Conservation (phyloP, 2,329 filamentous ascomycete genomes). For the Nannizziopsis arthrosporioides region DNA sequence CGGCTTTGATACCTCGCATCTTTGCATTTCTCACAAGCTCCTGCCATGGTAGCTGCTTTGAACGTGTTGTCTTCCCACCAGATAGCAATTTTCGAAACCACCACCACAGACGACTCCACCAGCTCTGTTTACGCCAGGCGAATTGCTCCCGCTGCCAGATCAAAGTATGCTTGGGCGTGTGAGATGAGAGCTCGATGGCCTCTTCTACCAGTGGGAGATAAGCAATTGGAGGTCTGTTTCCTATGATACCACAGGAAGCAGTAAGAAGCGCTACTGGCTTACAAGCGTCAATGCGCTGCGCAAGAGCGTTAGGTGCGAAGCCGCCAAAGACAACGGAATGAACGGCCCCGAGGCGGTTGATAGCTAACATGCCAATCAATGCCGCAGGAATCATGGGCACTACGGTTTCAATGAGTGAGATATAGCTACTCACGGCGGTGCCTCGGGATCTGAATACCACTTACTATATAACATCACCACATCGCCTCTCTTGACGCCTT, state of each 20-base stretch:
- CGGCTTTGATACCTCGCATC: slow-evolving; percentile 55
- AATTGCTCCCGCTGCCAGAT: slow-evolving; percentile 75
- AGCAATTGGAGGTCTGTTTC: slow-evolving; percentile 60
- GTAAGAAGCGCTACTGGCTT: slow-evolving; percentile 67
- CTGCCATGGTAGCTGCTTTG: slow-evolving; percentile 69
- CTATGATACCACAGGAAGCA: slow-evolving; percentile 85
- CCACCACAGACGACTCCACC: no score
- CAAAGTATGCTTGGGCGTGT: slow-evolving; percentile 61
- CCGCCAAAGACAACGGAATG: slow-evolving; percentile 90
- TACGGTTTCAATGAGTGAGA: slow-evolving; percentile 24
- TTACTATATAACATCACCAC: slow-evolving; percentile 80
- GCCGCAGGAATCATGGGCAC: slow-evolving; percentile 94
- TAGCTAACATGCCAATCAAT: slow-evolving; percentile 69
- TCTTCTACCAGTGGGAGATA: slow-evolving; percentile 68
- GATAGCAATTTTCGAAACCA: no score
- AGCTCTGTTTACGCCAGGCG: slow-evolving; percentile 43
- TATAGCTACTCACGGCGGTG: not conserved
- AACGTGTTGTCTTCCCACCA: slow-evolving; percentile 49
- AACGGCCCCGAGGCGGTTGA: slow-evolving; percentile 68
- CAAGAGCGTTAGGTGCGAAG: slow-evolving; percentile 67
- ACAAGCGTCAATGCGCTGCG: slow-evolving; percentile 77
- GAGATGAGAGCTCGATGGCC: slow-evolving; percentile 53
- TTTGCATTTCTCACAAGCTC: slow-evolving; percentile 58
- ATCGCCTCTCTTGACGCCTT: slow-evolving; percentile 71
- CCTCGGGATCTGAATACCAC: slow-evolving; percentile 21